Conservation (phyloP, 2,329 filamentous ascomycete genomes). For the Arachnopeziza araneosa region DNA sequence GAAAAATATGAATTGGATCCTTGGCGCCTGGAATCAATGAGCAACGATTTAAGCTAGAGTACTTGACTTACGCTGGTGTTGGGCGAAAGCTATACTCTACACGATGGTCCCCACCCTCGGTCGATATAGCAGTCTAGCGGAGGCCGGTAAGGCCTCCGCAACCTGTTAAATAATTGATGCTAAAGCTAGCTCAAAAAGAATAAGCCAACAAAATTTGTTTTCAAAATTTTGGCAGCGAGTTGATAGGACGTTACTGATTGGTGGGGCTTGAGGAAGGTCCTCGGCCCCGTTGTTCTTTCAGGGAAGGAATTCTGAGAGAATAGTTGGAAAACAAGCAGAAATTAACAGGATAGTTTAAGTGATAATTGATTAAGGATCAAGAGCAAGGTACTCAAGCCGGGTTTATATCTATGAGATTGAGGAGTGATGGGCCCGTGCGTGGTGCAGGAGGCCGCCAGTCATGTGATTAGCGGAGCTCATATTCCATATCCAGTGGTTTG, state of each 20-base stretch:
- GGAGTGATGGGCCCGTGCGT: no score
- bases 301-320: background rate
- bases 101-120: background rate
- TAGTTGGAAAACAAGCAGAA: background rate
- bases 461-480: no score
- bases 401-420: no score
- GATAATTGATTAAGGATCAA: no score
- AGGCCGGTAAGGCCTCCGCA: background rate
- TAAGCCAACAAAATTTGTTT: background rate
- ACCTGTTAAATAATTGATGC: background rate
- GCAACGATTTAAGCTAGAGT: background rate
- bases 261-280: background rate
- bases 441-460: no score
- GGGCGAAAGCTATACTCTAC: background rate
- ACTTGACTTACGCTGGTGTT: background rate
- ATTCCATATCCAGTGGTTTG: no score
- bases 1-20: background rate
- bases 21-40: background rate
- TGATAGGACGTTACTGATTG: background rate
- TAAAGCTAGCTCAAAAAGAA: background rate
- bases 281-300: background rate
- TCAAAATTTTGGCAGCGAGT: background rate
- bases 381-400: no score
- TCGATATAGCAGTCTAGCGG: background rate
- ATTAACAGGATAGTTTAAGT: no score